Evolutionary conservation across 257 asterid species (phyloP).

Genomic region (Paraleonurus japonicus): DNA sequence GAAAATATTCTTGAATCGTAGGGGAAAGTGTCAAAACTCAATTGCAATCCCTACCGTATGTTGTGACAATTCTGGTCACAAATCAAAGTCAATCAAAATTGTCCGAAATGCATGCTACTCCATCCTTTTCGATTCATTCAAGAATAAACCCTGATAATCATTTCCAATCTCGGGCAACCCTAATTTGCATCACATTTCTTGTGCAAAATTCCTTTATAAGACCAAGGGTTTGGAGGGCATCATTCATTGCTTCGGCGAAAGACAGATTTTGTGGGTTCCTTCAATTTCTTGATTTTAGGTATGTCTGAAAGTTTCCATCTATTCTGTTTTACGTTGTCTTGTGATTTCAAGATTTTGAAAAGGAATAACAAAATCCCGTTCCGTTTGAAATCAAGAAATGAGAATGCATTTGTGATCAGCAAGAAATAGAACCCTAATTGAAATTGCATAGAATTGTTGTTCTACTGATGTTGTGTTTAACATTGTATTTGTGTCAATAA

Average conservation of each 20-base stretch:
- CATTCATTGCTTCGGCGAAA: slow-evolving; percentile 13
- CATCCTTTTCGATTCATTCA: slow-evolving; percentile 31
- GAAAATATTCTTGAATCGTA: not conserved
- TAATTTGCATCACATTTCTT: slow-evolving; percentile 24
- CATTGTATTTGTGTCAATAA: slow-evolving; percentile 10
- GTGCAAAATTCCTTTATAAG: slow-evolving; percentile 10
- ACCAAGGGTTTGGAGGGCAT: slow-evolving; percentile 30
- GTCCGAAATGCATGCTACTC: slow-evolving; percentile 48
- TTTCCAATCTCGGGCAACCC: slow-evolving; percentile 28
- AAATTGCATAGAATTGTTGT: not conserved
- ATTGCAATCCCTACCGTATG: not conserved
- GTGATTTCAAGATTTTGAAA: slow-evolving; percentile 10
- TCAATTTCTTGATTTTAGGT: slow-evolving; percentile 32
- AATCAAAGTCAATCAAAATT: slow-evolving; percentile 8
- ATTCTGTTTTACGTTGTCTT: not conserved
- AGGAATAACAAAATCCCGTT: not conserved
- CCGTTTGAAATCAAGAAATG: slow-evolving; percentile 5
- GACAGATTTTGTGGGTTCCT: slow-evolving; percentile 16
- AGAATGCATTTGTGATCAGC: not conserved
- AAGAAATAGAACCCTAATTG: slow-evolving; percentile 1
- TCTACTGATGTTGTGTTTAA: not conserved
- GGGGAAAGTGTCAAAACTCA: not conserved
- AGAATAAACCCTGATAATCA: slow-evolving; percentile 47
- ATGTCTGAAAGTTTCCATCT: not conserved
- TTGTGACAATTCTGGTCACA: not conserved